Percentiles rank a stretch among this genome's conserved stretches.
Evolutionary conservation across 108 stramenopile genomes (phyloP).

Genomic region (Pelagomonas calceolata): DNA sequence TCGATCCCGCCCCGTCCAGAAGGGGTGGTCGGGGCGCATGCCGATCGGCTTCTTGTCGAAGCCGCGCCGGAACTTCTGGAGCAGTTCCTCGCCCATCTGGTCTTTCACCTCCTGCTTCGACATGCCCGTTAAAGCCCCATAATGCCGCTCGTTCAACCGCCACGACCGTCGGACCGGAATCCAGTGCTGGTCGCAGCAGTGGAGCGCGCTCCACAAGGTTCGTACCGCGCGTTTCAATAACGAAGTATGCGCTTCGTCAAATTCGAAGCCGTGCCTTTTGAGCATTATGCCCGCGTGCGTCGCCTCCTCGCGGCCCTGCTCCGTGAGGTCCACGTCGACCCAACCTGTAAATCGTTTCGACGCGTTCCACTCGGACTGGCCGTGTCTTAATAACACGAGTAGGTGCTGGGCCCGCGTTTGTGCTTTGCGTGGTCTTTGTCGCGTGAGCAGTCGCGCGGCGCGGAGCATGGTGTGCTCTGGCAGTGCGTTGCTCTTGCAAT

Average conservation of each 20-base stretch:
- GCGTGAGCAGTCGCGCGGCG: too few species aligned
- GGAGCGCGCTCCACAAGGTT: slow-evolving; percentile 67
- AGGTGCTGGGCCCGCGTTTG: slow-evolving; percentile 20
- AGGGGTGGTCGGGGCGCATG: slow-evolving; percentile 70
- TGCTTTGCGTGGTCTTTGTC: too few species aligned
- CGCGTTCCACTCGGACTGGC: slow-evolving; percentile 93
- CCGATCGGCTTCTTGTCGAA: not conserved
- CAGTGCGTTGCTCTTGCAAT: too few species aligned
- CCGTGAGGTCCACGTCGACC: slow-evolving; percentile 84
- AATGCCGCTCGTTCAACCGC: slow-evolving; percentile 83
- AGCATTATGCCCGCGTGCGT: slow-evolving; percentile 60
- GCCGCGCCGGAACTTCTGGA: not conserved
- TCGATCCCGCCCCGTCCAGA: slow-evolving; percentile 70
- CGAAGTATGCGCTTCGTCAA: slow-evolving; percentile 74
- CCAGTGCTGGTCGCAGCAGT: slow-evolving; percentile 69
- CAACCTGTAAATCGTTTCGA: slow-evolving; percentile 89
- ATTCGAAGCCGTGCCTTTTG: slow-evolving; percentile 58
- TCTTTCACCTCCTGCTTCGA: not conserved
- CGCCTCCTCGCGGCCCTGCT: slow-evolving; percentile 81
- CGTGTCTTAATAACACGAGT: slow-evolving; percentile 65
- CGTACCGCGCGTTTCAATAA: slow-evolving; percentile 69
- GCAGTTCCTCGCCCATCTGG: not conserved
- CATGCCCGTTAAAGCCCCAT: slow-evolving; percentile 46
- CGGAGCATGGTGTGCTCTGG: too few species aligned
- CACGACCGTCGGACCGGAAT: slow-evolving; percentile 59